phyloP scores from a whole-genome alignment of 768 basidiomycete genomes.

The Xanthoconium stramineum region DNA sequence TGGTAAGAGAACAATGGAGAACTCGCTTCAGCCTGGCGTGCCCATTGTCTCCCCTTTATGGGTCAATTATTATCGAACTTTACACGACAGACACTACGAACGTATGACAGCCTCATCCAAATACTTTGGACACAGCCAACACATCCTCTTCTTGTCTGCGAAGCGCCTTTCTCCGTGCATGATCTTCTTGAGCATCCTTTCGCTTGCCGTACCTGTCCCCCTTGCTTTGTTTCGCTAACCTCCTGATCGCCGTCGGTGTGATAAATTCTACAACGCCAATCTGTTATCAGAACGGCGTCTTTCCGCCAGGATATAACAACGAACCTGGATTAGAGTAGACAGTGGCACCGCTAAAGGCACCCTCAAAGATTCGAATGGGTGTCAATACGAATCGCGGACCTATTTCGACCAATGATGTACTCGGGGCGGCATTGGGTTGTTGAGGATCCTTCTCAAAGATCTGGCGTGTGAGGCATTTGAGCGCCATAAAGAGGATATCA shows the following conservation, averaged over 20 bases:
- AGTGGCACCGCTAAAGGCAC: slow-evolving; percentile 91
- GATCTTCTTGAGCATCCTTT: slow-evolving; percentile 74
- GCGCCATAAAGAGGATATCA: not conserved
- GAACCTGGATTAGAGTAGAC: slow-evolving; percentile 93
- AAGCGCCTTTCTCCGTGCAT: slow-evolving; percentile 57
- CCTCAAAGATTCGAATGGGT: slow-evolving; percentile 97
- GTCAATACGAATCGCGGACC: slow-evolving; percentile 97
- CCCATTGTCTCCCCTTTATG: slow-evolving; percentile 18
- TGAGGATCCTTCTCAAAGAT: slow-evolving; percentile 93
- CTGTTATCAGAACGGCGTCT: not conserved
- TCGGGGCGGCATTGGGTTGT: slow-evolving; percentile 80
- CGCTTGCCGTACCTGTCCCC: slow-evolving; percentile 80
- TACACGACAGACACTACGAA: not conserved
- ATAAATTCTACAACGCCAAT: slow-evolving; percentile 69
- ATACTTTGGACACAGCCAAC: slow-evolving; percentile 84
- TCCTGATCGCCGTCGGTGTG: slow-evolving; percentile 79
- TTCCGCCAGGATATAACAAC: slow-evolving; percentile 17
- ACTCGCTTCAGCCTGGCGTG: slow-evolving; percentile 10
- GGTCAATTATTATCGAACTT: not conserved
- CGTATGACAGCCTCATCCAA: slow-evolving; percentile 52
- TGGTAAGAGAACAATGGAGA: slow-evolving; percentile 30
- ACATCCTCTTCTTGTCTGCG: slow-evolving; percentile 70
- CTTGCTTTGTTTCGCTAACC: slow-evolving; percentile 62
- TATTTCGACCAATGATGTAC: slow-evolving; percentile 91
- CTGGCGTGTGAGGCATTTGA: slow-evolving; percentile 37